Evolutionary conservation across 208 protist species (phyloP), one percentile per base, ranked within the genome.

Genomic region (Acanthamoeba healyi): DNA sequence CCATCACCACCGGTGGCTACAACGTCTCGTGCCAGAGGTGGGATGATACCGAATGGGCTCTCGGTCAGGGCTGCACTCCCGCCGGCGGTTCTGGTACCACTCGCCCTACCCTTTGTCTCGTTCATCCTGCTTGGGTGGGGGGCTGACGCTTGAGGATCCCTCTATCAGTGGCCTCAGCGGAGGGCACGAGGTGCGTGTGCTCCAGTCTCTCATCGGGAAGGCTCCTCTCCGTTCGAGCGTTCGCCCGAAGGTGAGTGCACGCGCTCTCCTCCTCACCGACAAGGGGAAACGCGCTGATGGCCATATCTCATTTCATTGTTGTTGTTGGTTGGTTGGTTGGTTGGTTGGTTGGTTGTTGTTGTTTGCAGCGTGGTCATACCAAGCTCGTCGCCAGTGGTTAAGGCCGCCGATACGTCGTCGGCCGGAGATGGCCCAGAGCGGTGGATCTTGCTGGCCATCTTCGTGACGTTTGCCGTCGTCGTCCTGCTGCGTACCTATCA

Each of bases 391-490:
- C 42, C 42, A 1, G 36, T 82, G 32, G 72, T 82, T 26, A 19
- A 14, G 34, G 72, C 42, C 40, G 42, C 1, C 22, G 72, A 46
- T 34, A 3, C 0, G 24, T 26, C 22, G 26, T 82, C 72, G 1
- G 72, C 7, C 42, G 29, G 29, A n/a, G n/a, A n/a, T 26, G 36
- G 34, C 40, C 9, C n/a, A 4, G 42, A 42, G 19, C 72, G 72
- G 5, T 82, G 72, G 72, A 51, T 82, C 36, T 34, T 82, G 24
- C 42, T 82, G 22, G 72, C 72, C 36, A 42, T 82, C 36, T 82
- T 82, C 72, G 42, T 51, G 24, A 26, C 32, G 24, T 51, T 82
- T 26, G 72, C 72, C 40, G 6, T 82, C 72, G 42, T 82, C 36
- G 42, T 82, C 72, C 24, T 82, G 6, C 14, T 82, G 22, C 4